A percentile compares a stretch with the other conserved stretches of the same genome.
These are phyloP conservation scores for Mycena latifolia DNA, from an alignment of 768 basidiomycete genomes.

Conservation along the genomic window DNA sequence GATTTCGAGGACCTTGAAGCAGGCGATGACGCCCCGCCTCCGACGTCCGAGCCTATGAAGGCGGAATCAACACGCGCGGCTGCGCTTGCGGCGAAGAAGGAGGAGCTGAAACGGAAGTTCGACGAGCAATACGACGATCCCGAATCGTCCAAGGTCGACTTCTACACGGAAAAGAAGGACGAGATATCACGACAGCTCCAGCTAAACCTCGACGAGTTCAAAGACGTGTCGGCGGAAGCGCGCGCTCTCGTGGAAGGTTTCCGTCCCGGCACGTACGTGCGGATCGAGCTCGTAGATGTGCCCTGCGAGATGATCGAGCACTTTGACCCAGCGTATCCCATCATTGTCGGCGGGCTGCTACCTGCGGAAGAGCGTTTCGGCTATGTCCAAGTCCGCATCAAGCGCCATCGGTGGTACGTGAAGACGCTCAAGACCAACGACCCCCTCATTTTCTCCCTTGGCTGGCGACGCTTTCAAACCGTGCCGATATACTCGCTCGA, in stretches of 20 bases:
- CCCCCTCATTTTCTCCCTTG: conserved; percentile 95
- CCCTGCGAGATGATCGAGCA: conserved; percentile 94
- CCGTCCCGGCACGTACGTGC: conserved; percentile 92
- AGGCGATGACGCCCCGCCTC: conserved; percentile 41
- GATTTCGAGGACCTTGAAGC: conserved; percentile 60
- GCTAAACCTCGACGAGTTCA: conserved; percentile 90
- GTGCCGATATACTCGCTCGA: conserved; percentile 97
- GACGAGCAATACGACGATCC: conserved; percentile 97
- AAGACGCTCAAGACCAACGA: conserved; percentile 97
- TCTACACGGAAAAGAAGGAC: conserved; percentile 93
- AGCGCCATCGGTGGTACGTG: conserved; percentile 94
- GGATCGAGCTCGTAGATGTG: conserved; percentile 86
- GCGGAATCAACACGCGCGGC: conserved; percentile 55
- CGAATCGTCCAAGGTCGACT: conserved; percentile 81
- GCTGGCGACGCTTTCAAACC: conserved; percentile 97
- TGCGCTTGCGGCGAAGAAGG: conserved; percentile 88
- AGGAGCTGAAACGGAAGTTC: conserved; percentile 92
- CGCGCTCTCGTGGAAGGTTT: conserved; percentile 92
- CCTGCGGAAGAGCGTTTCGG: conserved; percentile 93
- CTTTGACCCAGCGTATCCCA: conserved; percentile 92
- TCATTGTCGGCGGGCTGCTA: conserved; percentile 92
- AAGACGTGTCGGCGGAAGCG: conserved; percentile 78
- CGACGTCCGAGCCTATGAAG: conserved; percentile 36
- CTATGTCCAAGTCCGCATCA: conserved; percentile 94
- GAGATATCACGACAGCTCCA: conserved; percentile 89